These are phyloP conservation scores for Penicillium arizonense DNA, from an alignment of 495 filamentous ascomycete species.

Conservation along the genomic window DNA sequence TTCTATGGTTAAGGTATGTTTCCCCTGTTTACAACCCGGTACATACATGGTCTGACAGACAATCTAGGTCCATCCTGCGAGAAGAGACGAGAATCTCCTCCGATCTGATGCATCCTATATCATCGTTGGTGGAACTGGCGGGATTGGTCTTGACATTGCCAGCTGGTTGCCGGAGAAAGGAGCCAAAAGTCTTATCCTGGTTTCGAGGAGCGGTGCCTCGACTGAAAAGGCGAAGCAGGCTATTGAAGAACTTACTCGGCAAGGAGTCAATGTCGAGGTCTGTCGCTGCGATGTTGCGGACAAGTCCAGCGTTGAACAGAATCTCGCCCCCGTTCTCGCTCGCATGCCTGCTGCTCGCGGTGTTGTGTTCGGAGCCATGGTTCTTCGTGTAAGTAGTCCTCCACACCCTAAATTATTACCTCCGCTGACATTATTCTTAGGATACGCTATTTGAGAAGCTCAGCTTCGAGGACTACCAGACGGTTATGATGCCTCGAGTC, in stretches of 20 bases:
- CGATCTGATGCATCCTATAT: constrained; percentile 39
- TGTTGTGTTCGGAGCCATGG: constrained; percentile 43
- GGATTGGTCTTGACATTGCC: constrained; percentile 59
- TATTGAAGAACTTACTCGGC: constrained; percentile 30
- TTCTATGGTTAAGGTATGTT: constrained; percentile 54
- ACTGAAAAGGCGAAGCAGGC: constrained; percentile 27
- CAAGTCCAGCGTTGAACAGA: constrained; percentile 16
- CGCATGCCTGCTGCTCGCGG: constrained; percentile 31
- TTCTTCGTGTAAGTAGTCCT: constrained; percentile 27
- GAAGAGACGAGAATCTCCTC: constrained; percentile 17
- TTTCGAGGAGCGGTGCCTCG: constrained; percentile 32
- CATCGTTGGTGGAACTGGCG: constrained; percentile 53
- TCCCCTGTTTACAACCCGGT: neutral
- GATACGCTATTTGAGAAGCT: constrained; percentile 48
- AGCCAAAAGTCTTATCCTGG: constrained; percentile 55
- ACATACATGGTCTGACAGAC: neutral
- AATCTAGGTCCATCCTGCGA: constrained; percentile 24
- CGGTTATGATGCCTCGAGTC: constrained; percentile 44
- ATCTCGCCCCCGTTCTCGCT: constrained; percentile 9
- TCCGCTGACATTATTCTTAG: constrained; percentile 11
- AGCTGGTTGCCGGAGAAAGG: constrained; percentile 60
- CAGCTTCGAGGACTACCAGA: constrained; percentile 39
- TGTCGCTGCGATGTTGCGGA: constrained; percentile 26
- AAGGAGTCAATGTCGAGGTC: constrained; percentile 30
- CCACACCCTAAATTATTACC: rapidly evolving